phyloP scores from a whole-genome alignment of 305 asterid species.

The Caryopteris hybrid region DNA sequence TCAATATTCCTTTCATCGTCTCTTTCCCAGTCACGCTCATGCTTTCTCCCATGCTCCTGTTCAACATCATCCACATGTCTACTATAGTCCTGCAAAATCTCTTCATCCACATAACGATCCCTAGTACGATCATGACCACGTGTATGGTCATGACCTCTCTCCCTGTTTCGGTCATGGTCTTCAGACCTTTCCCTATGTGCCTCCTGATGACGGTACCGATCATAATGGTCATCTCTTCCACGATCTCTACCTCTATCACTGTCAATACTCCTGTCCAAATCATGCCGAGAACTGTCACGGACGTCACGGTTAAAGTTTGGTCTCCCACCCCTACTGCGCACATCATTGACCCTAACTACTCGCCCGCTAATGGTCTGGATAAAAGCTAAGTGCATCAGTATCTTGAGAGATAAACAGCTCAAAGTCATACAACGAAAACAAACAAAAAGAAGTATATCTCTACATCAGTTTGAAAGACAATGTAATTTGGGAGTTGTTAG shows the following conservation, averaged over 20 bases:
- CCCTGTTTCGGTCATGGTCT: slow-evolving; percentile 44
- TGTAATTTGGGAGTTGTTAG: neutral
- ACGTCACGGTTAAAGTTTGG: slow-evolving; percentile 36
- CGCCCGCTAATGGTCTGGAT: slow-evolving; percentile 70
- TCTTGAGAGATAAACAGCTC: slow-evolving; percentile 4
- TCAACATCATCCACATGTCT: slow-evolving; percentile 39
- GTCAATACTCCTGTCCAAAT: slow-evolving; percentile 44
- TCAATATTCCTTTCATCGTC: slow-evolving; percentile 32
- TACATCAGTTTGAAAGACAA: neutral
- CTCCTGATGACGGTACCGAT: slow-evolving; percentile 39
- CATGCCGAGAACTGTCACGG: slow-evolving; percentile 40
- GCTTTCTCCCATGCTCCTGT: slow-evolving; percentile 49
- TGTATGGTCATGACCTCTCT: slow-evolving; percentile 38
- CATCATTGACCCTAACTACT: slow-evolving; percentile 66
- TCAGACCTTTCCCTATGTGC: slow-evolving; percentile 47
- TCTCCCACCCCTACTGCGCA: slow-evolving; percentile 56
- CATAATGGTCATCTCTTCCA: slow-evolving; percentile 44
- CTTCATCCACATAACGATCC: slow-evolving; percentile 48
- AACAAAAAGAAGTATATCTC: neutral
- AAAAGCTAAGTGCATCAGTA: slow-evolving; percentile 19
- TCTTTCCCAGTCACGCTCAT: slow-evolving; percentile 42
- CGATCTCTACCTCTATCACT: slow-evolving; percentile 46
- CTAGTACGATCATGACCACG: slow-evolving; percentile 42
- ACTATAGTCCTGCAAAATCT: slow-evolving; percentile 34
- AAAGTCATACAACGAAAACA: neutral